Evolutionary conservation across 2,329 filamentous ascomycete species (phyloP).

Genomic region (Chaetomium strumarium): DNA sequence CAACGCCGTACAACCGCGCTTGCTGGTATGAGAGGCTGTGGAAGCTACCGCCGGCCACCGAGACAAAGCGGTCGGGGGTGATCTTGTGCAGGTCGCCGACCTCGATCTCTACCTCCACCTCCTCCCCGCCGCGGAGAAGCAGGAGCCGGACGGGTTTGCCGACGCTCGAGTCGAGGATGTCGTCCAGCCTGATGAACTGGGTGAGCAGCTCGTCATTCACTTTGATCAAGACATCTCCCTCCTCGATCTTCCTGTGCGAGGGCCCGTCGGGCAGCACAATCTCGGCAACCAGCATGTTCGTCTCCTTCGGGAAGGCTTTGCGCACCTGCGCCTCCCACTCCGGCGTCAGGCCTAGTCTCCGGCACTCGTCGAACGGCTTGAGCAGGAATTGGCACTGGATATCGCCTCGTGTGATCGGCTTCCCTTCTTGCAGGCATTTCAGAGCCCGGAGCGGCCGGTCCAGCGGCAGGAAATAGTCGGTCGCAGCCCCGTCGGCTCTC

Average conservation of each 20-base stretch:
- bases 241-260: constrained; percentile 78
- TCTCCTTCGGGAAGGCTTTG: constrained; percentile 81
- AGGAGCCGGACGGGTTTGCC: constrained; percentile 70
- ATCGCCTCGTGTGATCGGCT: constrained; percentile 80
- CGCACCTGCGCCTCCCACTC: constrained; percentile 84
- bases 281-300: constrained; percentile 94
- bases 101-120: constrained; percentile 75
- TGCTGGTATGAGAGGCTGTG: constrained; percentile 97
- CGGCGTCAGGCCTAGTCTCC: constrained; percentile 75
- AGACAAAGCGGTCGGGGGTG: constrained; percentile 91
- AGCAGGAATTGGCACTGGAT: constrained; percentile 97
- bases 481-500: constrained; percentile 87
- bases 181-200: constrained; percentile 86
- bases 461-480: constrained; percentile 93
- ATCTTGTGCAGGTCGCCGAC: constrained; percentile 91
- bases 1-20: constrained; percentile 89
- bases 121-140: constrained; percentile 81
- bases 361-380: constrained; percentile 96
- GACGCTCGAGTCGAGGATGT: constrained; percentile 84
- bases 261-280: constrained; percentile 90
- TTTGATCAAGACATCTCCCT: constrained; percentile 89
- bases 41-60: constrained; percentile 89
- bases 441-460: constrained; percentile 85
- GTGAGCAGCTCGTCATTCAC: constrained; percentile 91
- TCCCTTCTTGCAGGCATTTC: constrained; percentile 71